Evolutionary conservation across 176 grass and related monocot genomes (phyloP), one percentile per base, ranked within the genome.

Genomic region (Musa troglodytarum): DNA sequence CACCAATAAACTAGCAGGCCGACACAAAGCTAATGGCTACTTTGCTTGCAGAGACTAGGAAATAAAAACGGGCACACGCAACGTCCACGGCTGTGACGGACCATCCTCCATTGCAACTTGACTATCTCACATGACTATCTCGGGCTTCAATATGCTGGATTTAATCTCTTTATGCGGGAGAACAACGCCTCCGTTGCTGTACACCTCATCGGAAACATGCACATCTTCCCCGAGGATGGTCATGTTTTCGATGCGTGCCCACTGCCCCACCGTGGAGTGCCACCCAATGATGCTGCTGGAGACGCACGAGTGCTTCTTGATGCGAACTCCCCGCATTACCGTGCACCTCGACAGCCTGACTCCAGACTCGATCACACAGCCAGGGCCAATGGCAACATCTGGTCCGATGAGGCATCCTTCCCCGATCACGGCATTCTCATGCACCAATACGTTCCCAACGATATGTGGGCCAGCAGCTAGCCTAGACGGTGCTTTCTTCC

Each of bases 241-340:
- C 65, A 68, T 68, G 16, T 68, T 68, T 29, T 68, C 65, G 16
- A 68, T 68, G 2, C 65, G 65, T 14, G 65, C 65, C 65, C 65
- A 68, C 26, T 68, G 65, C 3, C 65, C 65, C 65, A 68, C 65
- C 8, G 65, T 68, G 4, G 65, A 68, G 65, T 68, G 65, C 65
- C 65, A 68, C 15, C 65, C 65, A 15, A 68, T 43, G 26, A 68
- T 68, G 65, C 65, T 68, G 65, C 65, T 68, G 65, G 65, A 68
- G 65, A 68, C 21, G 24, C 65, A 68, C 0, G 65, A 23, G 12
- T 68, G 65, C 65, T 68, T 68, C 65, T 68, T 68, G 21, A 68
- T 68, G 65, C 65, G 65, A 12, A 34, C 9, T 15, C 25, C 65
- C 34, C 14, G 65, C 65, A 68, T 68, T 13, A 68, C 65, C 9